Evolutionary conservation across 768 basidiomycete species (phyloP), one percentile per base, ranked within the genome.

Genomic region (Suillus variegatus): DNA sequence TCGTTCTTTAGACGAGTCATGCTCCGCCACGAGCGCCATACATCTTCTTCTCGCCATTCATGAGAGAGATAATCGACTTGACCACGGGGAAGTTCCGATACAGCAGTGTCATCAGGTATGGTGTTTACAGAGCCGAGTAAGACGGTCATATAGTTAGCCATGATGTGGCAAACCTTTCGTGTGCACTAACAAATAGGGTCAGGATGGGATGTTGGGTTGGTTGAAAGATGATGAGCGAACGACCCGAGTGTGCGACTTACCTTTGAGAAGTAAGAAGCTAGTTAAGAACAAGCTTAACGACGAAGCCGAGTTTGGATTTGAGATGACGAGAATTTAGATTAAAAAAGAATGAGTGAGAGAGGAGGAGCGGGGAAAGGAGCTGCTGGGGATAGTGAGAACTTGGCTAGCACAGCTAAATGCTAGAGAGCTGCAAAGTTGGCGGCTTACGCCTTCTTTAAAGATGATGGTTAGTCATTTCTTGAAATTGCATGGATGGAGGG

Each of bases 11-110:
- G 94, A 64, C 93, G 86, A 56, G 97, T 99, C 95, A 98, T 99
- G 75, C 89, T 94, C 69, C 96, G 85, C 97, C 97, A 99, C n/a
- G 91, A 93, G 63, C 92, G 89, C 94, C 95, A 97, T 13, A 99
- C 94, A 77, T 99, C 97, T 78, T 98, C 97, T 77, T 99, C 97
- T 70, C 89, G 84, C 97, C 97, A 99, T 63, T 97, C 87, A 77
- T 99, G 95, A 47, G 93, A 95, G 70, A 99, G 90, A 79, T 99
- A 99, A 85, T 99, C 97, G 73, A 99, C 97, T 82, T 97, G 96
- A 61, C 92, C 94, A 47, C 88, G 88, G 32, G 97, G 93, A 16
- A 91, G 85, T 57, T 92, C 91, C n/a, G 89, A 88, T 63, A 97
- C 81, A 58, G 89, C 84, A 3, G 88, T 87, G 80, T 94, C 93